Base-by-base conservation (phyloP, 768 basidiomycete species). In the Royoungia palumana region DNA sequence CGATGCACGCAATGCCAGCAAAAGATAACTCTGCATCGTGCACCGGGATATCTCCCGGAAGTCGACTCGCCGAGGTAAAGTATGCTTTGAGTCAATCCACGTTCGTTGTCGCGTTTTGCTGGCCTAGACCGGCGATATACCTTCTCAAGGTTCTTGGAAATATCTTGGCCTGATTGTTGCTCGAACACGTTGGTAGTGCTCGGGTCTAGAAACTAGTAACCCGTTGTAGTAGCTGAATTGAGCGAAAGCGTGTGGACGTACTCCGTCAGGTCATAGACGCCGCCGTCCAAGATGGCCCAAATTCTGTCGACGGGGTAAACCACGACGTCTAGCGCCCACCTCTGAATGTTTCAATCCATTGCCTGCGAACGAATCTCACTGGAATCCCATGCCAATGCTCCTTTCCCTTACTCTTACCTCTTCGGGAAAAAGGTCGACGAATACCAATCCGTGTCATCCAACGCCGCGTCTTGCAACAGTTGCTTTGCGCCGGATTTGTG, bases 201-300 rank as follows among this genome's bases (percentile, higher is more conserved):
- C 6, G 57, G 49, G 56, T 93, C 72, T 46, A 99, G 62, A 75
- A 94, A 99, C 5, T 65, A 50, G 66, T 82, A 89, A 8, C 68
- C 51, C 9, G 67, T 61, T 6, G 75, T 28, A 28, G 47, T 70
- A 40, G 76, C 77, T 22, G 65, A 67, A 59, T 81, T 80, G 22
- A 76, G 60, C 12, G 68, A 64, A 45, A 84, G 71, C 0, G 92
- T 89, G 64, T 83, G 76, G 56, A 95, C 72, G 59, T 98, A 98
- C 69, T 97, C 89, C 2, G 90, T 85, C 17, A 96, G 65, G 61
- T 96, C 94, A 65, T 87, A 97, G 32, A 99, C 65, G 24, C 74
- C 68, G 35, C 75, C 70, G 6, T 94, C 71, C 73, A 84, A 94
- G 38, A 94, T 78, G 1, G 79, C 92, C 91, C 94, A 94, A 49